These are phyloP conservation scores for Mallotus repandus DNA, from an alignment of 441 rosid species.

Conservation along the genomic window DNA sequence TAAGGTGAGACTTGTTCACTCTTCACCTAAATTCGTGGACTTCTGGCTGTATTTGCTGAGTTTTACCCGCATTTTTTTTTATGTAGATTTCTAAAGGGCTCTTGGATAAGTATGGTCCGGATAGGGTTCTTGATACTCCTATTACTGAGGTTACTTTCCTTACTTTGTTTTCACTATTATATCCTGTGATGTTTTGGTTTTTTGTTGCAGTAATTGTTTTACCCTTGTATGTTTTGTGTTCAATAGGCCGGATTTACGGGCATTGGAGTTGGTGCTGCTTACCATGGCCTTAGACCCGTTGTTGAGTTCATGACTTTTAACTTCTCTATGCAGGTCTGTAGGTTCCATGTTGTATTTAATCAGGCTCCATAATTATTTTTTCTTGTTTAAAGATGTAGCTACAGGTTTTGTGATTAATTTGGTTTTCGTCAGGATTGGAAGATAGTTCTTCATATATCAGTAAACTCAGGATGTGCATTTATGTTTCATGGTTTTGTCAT, in stretches of 20 bases:
- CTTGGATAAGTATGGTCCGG: constrained; percentile 92
- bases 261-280: constrained; percentile 98
- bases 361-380: background rate
- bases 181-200: background rate
- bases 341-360: background rate
- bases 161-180: background rate
- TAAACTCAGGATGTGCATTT: background rate
- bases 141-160: constrained; percentile 70
- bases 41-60: background rate
- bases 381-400: background rate
- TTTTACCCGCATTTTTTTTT: background rate
- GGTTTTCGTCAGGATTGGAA: background rate
- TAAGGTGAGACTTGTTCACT: constrained; percentile 56
- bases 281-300: constrained; percentile 84
- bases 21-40: background rate
- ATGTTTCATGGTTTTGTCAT: background rate
- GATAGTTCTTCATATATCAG: too few relatives aligned
- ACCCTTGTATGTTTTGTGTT: constrained; percentile 17
- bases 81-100: constrained; percentile 84
- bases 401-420: background rate
- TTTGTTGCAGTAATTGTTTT: constrained; percentile 1
- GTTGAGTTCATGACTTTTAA: constrained; percentile 97
- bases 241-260: constrained; percentile 96
- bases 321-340: constrained; percentile 86
- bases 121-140: constrained; percentile 94